Conservation (phyloP, 345 rosid genomes). For the Brassica incana region DNA sequence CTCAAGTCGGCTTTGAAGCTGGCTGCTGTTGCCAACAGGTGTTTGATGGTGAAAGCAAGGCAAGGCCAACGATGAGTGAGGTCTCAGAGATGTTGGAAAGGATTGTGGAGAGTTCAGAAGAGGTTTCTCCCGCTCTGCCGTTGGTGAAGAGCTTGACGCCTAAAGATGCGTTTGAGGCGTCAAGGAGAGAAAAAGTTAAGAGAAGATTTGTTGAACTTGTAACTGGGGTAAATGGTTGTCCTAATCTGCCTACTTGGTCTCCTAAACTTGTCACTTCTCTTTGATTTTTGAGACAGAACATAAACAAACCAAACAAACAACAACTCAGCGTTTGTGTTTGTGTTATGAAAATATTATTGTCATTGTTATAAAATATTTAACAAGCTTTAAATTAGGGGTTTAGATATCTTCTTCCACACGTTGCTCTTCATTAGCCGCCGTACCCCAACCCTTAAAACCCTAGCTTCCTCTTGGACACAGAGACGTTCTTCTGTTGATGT, state of each 20-base stretch:
- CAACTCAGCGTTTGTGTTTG: conserved; percentile 15
- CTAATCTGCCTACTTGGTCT: conserved; percentile 52
- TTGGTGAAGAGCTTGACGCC: conserved; percentile 38
- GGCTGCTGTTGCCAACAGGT: conserved; percentile 75
- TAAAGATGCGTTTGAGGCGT: conserved; percentile 41
- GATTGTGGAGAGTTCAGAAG: conserved; percentile 52
- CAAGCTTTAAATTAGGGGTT: neutral
- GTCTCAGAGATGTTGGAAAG: conserved; percentile 66
- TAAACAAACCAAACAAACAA: conserved; percentile 3
- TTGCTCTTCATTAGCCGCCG: conserved; percentile 42
- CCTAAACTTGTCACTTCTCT: conserved; percentile 46
- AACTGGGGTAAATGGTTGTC: conserved; percentile 54
- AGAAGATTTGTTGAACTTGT: conserved; percentile 51
- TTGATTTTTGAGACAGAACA: conserved; percentile 24
- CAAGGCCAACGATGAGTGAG: conserved; percentile 80
- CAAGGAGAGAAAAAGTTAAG: conserved; percentile 50
- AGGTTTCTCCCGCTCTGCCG: conserved; percentile 44
- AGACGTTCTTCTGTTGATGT: conserved; percentile 58
- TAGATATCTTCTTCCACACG: neutral
- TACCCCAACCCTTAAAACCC: conserved; percentile 40
- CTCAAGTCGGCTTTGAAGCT: conserved; percentile 68
- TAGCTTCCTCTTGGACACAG: conserved; percentile 40
- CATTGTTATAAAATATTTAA: conserved; percentile 1
- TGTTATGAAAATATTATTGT: conserved; percentile 28
- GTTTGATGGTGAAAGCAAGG: conserved; percentile 61